phyloP scores from a whole-genome alignment of 164 flowering plant genomes.

The Litsea cubeba region DNA sequence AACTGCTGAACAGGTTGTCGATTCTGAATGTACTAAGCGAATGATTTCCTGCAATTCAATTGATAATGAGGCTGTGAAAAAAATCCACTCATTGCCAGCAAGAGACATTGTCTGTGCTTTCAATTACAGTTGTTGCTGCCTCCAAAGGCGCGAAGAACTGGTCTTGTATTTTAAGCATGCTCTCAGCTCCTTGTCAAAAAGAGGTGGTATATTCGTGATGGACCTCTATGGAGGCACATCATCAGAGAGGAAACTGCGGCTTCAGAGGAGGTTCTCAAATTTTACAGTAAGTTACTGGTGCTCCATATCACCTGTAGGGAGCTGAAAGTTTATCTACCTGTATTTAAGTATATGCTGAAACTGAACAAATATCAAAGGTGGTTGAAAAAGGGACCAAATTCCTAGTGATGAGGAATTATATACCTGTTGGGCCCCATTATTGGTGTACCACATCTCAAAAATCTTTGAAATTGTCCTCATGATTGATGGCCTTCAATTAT shows the following conservation, averaged over 20 bases:
- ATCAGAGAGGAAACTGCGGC: constrained; percentile 62
- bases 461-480: background rate
- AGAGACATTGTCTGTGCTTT: constrained; percentile 94
- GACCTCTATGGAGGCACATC: constrained; percentile 94
- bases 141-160: constrained; percentile 67
- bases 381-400: background rate
- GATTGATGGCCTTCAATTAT: background rate
- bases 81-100: constrained; percentile 37
- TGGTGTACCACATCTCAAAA: background rate
- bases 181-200: constrained; percentile 50
- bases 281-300: constrained; percentile 58
- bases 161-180: constrained; percentile 80
- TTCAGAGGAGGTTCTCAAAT: constrained; percentile 74
- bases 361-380: background rate
- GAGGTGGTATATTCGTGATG: constrained; percentile 94
- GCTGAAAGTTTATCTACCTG: background rate
- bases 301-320: background rate
- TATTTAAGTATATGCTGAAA: background rate
- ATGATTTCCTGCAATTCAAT: constrained; percentile 3
- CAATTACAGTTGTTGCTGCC: constrained; percentile 96
- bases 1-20: background rate
- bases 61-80: constrained; percentile 22
- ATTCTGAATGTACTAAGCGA: constrained; percentile 16
- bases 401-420: background rate
- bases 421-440: background rate